A percentile compares a stretch with the other conserved stretches of the same genome.
Conservation (phyloP, 768 basidiomycete genomes). For the Suillus cothurnatus region DNA sequence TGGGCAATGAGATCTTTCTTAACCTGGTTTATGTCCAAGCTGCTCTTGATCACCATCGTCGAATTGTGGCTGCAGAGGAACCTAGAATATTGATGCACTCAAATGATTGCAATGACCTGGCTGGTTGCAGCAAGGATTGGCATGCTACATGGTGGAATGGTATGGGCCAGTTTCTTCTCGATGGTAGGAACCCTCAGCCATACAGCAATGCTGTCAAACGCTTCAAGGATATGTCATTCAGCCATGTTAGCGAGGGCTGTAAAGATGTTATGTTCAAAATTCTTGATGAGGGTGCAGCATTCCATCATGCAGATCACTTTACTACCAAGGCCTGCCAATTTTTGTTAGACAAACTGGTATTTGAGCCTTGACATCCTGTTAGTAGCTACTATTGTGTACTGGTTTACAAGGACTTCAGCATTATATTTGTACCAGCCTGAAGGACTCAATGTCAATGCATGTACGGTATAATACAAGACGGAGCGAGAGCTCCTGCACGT, state of each 20-base stretch:
- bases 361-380: background rate
- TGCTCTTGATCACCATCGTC: constrained; percentile 7
- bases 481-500: no score
- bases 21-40: background rate
- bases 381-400: no score
- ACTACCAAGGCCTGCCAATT: background rate
- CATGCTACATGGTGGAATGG: constrained; percentile 19
- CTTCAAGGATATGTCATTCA: background rate
- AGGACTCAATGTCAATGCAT: no score
- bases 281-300: background rate
- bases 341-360: background rate
- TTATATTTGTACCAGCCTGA: no score
- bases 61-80: constrained; percentile 13
- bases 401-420: no score
- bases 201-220: background rate
- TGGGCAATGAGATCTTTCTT: constrained; percentile 5
- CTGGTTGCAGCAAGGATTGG: constrained; percentile 14
- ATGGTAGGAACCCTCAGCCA: background rate
- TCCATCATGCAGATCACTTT: background rate
- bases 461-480: no score
- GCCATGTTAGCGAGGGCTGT: background rate
- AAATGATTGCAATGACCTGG: constrained; percentile 7
- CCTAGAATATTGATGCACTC: constrained; percentile 3
- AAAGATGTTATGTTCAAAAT: background rate
- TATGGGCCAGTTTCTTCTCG: background rate